Percentiles rank a stretch among this genome's conserved stretches.
Conservation (phyloP, 225 moss, liverwort and hornwort genomes). For the Pleurozium schreberi region DNA sequence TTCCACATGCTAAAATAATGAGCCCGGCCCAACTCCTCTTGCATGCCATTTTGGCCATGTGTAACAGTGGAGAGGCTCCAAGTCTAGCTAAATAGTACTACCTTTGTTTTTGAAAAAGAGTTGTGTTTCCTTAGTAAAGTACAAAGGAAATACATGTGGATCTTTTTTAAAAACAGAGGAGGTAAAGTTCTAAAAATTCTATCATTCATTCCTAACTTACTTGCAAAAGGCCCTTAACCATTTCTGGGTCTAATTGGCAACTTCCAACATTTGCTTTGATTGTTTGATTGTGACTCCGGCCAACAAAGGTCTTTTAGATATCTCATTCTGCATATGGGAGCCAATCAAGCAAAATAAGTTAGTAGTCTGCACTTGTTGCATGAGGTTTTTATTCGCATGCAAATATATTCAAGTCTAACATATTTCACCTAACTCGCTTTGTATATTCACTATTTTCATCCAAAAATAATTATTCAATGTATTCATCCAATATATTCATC, state of each 20-base stretch:
- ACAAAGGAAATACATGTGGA: too few species aligned
- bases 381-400: too few species aligned
- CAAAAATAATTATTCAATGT: too few species aligned
- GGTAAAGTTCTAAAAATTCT: neutral
- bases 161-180: too few species aligned
- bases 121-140: too few species aligned
- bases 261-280: neutral
- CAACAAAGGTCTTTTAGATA: neutral
- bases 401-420: too few species aligned
- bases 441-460: too few species aligned
- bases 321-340: neutral
- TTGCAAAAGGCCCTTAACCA: neutral
- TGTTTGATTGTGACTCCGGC: neutral
- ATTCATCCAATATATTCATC: too few species aligned
- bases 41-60: neutral
- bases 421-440: too few species aligned
- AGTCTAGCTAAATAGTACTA: neutral
- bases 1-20: neutral
- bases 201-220: neutral
- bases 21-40: fast-evolving
- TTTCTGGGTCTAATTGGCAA: neutral
- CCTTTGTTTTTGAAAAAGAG: too few species aligned
- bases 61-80: fast-evolving
- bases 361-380: too few species aligned
- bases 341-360: too few species aligned